Percentiles rank a stretch among this genome's conserved stretches.
Conservation (phyloP, 2,329 filamentous ascomycete genomes). For the Diaporthe caulivora region DNA sequence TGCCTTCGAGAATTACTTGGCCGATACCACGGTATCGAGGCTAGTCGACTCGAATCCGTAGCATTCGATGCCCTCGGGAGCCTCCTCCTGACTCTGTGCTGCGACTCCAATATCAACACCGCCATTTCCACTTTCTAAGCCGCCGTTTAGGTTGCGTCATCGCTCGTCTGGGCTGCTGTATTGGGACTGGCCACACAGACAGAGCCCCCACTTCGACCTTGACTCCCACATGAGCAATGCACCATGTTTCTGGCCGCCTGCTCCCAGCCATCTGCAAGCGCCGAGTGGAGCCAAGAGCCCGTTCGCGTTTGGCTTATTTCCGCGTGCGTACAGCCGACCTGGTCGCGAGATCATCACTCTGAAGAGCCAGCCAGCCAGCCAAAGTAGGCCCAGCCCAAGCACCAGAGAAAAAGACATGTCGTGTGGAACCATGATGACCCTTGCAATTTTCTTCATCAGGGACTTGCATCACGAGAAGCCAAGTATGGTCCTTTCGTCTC, state of each 20-base stretch:
- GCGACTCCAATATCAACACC: conserved; percentile 22
- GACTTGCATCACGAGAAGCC: not conserved
- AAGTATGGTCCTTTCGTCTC: conserved; percentile 24
- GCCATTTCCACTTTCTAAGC: conserved; percentile 11
- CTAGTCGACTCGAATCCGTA: conserved; percentile 24
- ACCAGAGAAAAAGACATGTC: not conserved
- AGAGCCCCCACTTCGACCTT: conserved; percentile 1
- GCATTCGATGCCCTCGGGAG: not conserved
- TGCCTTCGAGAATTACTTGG: conserved; percentile 26
- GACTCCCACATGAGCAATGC: not conserved
- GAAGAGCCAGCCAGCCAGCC: not conserved
- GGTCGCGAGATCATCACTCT: conserved; percentile 9
- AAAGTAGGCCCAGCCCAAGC: not conserved
- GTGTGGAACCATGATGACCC: conserved; percentile 16
- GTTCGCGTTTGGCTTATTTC: conserved; percentile 12
- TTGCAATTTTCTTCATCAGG: conserved; percentile 10
- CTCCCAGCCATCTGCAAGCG: not conserved
- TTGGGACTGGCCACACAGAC: conserved; percentile 7
- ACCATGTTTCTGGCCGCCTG: conserved; percentile 6
- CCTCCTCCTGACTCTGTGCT: conserved; percentile 10
- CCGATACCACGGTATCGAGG: conserved; percentile 20
- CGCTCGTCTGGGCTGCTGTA: conserved; percentile 10
- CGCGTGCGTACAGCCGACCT: conserved; percentile 9
- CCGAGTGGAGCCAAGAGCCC: not conserved
- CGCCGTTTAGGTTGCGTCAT: conserved; percentile 1